Conservation (phyloP, 257 asterid species). For the Eustoma russellianum region DNA sequence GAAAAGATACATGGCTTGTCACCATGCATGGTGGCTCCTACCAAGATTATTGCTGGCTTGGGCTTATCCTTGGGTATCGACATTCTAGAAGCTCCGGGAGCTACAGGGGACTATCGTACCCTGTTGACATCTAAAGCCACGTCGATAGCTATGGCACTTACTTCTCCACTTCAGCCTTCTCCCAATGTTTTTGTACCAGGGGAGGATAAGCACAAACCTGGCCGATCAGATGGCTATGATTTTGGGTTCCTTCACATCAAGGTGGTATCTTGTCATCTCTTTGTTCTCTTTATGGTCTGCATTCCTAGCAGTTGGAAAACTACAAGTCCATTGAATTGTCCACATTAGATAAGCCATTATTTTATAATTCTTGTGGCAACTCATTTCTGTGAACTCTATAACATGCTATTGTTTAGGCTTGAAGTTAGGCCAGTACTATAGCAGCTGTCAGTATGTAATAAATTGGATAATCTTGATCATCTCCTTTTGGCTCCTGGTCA, state of each 20-base stretch:
- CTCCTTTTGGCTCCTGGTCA: no score
- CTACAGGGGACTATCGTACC: conserved; percentile 94
- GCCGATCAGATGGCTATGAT: conserved; percentile 70
- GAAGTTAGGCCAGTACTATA: no score
- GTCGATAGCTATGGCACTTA: conserved; percentile 76
- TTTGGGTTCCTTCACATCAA: conserved; percentile 96
- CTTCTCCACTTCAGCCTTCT: conserved; percentile 55
- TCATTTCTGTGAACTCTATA: no score
- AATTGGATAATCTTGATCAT: no score
- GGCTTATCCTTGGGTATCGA: conserved; percentile 94
- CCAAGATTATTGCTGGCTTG: conserved; percentile 95
- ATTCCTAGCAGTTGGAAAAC: no score
- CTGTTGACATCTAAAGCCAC: conserved; percentile 83
- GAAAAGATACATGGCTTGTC: conserved; percentile 58
- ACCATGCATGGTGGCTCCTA: conserved; percentile 99
- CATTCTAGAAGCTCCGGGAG: conserved; percentile 95
- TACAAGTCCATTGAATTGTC: no score
- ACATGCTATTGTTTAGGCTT: no score
- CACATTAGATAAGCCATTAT: no score
- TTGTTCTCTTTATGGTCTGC: neutral
- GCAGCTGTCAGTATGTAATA: no score
- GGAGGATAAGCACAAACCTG: conserved; percentile 78
- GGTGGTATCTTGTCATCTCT: conserved; percentile 30
- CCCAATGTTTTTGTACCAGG: conserved; percentile 93
- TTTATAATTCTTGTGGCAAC: no score